Evolutionary conservation across 345 rosid species (phyloP).

Genomic region (Laguncularia racemosa): DNA sequence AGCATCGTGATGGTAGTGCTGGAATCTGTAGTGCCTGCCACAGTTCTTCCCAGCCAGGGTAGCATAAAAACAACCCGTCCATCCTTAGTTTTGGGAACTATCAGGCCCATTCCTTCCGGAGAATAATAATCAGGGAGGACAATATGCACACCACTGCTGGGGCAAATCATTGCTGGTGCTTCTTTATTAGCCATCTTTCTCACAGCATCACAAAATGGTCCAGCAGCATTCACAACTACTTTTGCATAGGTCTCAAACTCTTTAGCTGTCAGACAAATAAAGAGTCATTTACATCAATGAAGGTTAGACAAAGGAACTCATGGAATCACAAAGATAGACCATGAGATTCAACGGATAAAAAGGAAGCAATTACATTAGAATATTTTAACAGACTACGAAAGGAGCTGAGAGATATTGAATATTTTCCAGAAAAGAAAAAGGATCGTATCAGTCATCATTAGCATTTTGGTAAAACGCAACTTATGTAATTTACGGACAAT

Average conservation of each 20-base stretch:
- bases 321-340: neutral
- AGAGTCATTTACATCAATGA: neutral
- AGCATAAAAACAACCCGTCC: constrained; percentile 97
- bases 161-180: constrained; percentile 69
- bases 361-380: too few relatives aligned
- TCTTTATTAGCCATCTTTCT: constrained; percentile 76
- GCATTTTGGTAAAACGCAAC: too few relatives aligned
- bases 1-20: constrained; percentile 65
- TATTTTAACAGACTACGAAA: too few relatives aligned
- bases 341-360: neutral
- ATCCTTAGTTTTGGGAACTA: constrained; percentile 98
- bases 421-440: too few relatives aligned
- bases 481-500: too few relatives aligned
- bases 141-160: constrained; percentile 95
- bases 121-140: constrained; percentile 97
- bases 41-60: constrained; percentile 97
- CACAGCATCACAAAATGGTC: constrained; percentile 89
- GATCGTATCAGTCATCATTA: too few relatives aligned
- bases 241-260: constrained; percentile 85
- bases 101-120: constrained; percentile 99
- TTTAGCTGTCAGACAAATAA: constrained; percentile 36
- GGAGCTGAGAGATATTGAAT: too few relatives aligned
- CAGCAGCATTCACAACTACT: constrained; percentile 91
- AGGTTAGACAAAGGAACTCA: neutral
- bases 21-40: constrained; percentile 98